Evolutionary conservation across 2,329 filamentous ascomycete species (phyloP).

Genomic region (Colletotrichum tanaceti): DNA sequence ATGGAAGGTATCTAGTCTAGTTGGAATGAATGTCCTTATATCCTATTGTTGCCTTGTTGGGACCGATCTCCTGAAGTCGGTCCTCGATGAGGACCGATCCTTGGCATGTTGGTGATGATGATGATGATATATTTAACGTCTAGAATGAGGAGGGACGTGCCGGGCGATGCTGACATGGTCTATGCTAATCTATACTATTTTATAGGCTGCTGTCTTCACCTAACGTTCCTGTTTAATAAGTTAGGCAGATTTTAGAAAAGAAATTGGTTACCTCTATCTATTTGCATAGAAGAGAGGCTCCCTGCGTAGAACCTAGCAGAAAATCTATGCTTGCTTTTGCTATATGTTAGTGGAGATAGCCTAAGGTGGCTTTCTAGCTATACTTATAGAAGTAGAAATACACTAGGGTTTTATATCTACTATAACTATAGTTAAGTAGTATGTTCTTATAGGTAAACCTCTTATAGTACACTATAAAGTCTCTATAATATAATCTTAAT

Average conservation of each 20-base stretch:
- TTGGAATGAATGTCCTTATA: too few relatives aligned
- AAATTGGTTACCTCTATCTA: slow-evolving; percentile 10
- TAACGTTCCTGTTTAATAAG: background rate
- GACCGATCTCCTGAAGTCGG: too few relatives aligned
- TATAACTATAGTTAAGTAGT: slow-evolving; percentile 3
- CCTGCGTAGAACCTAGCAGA: slow-evolving; percentile 1
- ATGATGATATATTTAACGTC: too few relatives aligned
- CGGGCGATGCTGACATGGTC: background rate
- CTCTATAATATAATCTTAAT: slow-evolving; percentile 1
- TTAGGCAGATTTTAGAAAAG: background rate
- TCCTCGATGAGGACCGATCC: too few relatives aligned
- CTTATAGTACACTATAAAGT: slow-evolving; percentile 4
- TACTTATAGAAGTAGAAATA: slow-evolving; percentile 15
- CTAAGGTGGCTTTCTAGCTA: background rate
- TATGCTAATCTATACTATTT: background rate
- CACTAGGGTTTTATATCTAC: background rate
- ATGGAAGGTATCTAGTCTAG: too few relatives aligned
- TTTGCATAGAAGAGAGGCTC: slow-evolving; percentile 17
- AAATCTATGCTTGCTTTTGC: slow-evolving; percentile 5
- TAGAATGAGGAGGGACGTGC: too few relatives aligned
- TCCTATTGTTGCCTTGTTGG: too few relatives aligned
- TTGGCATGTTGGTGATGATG: too few relatives aligned
- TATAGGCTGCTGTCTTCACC: background rate
- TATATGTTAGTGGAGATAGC: slow-evolving; percentile 4
- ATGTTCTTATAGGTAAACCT: background rate